These are phyloP conservation scores for Kluyveromyces marxianus DNA, from an alignment of 1,139 yeast genomes.

Conservation along the genomic window DNA sequence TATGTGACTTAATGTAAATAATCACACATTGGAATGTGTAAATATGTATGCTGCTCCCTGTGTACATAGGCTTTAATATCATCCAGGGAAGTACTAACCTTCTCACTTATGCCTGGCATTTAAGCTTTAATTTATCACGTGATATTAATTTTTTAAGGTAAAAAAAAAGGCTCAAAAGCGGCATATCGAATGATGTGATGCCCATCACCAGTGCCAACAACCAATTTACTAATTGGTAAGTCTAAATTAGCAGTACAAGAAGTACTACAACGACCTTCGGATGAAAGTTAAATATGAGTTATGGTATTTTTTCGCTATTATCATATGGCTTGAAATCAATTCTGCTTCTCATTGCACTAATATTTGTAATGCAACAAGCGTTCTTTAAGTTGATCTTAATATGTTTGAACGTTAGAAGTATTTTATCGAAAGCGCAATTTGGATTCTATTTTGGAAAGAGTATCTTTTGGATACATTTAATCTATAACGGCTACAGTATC, in stretches of 20 bases:
- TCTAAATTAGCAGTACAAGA: neutral
- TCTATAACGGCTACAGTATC: neutral
- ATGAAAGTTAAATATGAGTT: neutral
- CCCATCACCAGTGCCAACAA: neutral
- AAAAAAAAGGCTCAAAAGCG: neutral
- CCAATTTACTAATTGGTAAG: neutral
- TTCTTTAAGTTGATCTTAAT: neutral
- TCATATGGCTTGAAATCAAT: neutral
- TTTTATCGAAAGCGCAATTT: neutral
- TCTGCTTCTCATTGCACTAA: neutral
- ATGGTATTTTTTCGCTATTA: neutral
- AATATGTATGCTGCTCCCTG: neutral
- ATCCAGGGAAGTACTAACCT: too few relatives aligned
- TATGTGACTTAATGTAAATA: neutral
- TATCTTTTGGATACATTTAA: neutral
- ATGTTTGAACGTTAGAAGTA: neutral
- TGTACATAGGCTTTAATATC: neutral
- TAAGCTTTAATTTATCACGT: neutral
- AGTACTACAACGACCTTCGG: neutral
- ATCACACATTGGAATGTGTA: neutral
- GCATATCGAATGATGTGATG: neutral
- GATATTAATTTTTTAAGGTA: neutral
- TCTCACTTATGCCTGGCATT: too few relatives aligned
- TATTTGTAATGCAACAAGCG: neutral
- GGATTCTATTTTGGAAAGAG: constrained; percentile 1